Evolutionary conservation across 345 rosid species (phyloP).

Genomic region (Aurinia saxatilis): DNA sequence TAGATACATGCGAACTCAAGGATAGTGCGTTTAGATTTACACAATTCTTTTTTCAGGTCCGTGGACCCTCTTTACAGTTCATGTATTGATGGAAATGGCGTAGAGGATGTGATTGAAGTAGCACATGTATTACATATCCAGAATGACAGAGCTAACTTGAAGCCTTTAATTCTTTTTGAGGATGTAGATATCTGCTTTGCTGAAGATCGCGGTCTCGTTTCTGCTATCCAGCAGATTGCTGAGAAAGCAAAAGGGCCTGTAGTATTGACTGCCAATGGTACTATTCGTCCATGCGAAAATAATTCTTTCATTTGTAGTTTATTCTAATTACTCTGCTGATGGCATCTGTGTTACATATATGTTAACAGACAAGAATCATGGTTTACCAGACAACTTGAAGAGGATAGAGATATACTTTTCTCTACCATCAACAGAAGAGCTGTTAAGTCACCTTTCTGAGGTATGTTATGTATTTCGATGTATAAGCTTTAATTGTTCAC

Average conservation of each 20-base stretch:
- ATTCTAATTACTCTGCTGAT: not conserved
- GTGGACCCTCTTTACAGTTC: constrained; percentile 36
- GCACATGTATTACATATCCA: constrained; percentile 25
- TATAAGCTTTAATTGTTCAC: not conserved
- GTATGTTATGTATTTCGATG: constrained; percentile 40
- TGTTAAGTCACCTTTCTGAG: constrained; percentile 43
- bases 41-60: constrained; percentile 47
- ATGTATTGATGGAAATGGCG: constrained; percentile 31
- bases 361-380: constrained; percentile 50
- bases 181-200: constrained; percentile 80
- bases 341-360: constrained; percentile 17
- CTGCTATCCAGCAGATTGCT: constrained; percentile 83
- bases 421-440: constrained; percentile 51
- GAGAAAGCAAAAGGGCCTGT: constrained; percentile 87
- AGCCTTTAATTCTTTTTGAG: constrained; percentile 81
- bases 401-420: constrained; percentile 55
- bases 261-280: constrained; percentile 83
- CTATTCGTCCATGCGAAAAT: constrained; percentile 11
- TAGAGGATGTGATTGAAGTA: constrained; percentile 36
- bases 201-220: constrained; percentile 87
- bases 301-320: not conserved
- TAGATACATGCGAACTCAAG: not conserved
- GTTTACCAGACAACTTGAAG: constrained; percentile 63
- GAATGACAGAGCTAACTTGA: constrained; percentile 34
- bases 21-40: constrained; percentile 12